phyloP scores from a whole-genome alignment of 257 asterid genomes.

The Sherardia arvensis region DNA sequence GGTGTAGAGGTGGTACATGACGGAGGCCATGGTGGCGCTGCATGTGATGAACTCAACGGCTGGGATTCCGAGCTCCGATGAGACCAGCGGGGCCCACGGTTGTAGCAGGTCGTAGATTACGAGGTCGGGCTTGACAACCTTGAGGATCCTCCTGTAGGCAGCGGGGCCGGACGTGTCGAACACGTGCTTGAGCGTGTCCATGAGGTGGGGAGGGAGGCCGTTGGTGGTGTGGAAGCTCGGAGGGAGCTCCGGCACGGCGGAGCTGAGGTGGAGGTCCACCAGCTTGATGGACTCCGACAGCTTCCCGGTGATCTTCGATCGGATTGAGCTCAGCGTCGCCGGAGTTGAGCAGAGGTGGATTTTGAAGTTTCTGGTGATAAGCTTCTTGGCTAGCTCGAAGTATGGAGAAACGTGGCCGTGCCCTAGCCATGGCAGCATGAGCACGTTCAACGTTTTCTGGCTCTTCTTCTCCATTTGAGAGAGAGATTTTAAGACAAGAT shows the following conservation, averaged over 20 bases:
- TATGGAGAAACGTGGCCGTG: conserved; percentile 50
- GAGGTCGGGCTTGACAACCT: conserved; percentile 29
- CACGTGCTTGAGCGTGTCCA: conserved; percentile 17
- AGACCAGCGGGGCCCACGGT: conserved; percentile 1
- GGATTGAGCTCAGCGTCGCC: conserved; percentile 28
- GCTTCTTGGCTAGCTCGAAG: conserved; percentile 40
- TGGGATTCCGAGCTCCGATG: conserved; percentile 16
- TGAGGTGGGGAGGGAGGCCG: conserved; percentile 44
- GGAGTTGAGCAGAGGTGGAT: conserved; percentile 34
- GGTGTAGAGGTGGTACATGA: not conserved
- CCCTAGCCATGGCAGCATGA: conserved; percentile 46
- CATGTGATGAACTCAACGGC: conserved; percentile 19
- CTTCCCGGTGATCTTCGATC: conserved; percentile 14
- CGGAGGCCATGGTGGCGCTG: conserved; percentile 12
- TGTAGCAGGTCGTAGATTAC: conserved; percentile 25
- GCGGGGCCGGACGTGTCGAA: not conserved
- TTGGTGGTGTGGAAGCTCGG: conserved; percentile 41
- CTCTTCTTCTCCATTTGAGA: not conserved
- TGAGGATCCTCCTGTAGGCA: conserved; percentile 12
- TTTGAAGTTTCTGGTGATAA: conserved; percentile 18
- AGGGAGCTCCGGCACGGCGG: conserved; percentile 27
- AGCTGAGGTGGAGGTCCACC: conserved; percentile 28
- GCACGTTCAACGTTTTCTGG: not conserved
- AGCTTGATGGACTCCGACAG: conserved; percentile 20
- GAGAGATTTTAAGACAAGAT: not conserved